A percentile compares a stretch with the other conserved stretches of the same genome.
Evolutionary conservation across 495 filamentous ascomycete genomes (phyloP).

Genomic region (Xylaria sp.): DNA sequence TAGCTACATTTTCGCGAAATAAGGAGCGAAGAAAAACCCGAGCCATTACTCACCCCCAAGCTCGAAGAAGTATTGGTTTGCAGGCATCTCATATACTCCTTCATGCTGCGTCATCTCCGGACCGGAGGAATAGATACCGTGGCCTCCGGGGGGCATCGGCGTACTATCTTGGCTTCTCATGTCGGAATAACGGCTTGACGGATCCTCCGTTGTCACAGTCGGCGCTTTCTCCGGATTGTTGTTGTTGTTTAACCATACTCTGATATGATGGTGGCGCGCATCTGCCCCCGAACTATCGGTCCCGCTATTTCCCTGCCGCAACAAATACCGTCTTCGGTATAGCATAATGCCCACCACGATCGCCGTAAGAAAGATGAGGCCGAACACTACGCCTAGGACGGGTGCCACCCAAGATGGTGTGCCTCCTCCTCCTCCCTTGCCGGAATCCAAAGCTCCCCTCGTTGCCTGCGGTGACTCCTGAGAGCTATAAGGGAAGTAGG

Average conservation of each 20-base stretch:
- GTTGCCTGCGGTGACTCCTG: constrained; percentile 42
- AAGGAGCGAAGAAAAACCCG: background rate
- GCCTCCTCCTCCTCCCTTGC: constrained; percentile 34
- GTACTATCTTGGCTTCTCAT: constrained; percentile 37
- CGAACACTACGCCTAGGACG: constrained; percentile 71
- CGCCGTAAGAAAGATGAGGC: constrained; percentile 64
- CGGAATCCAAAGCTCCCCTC: constrained; percentile 29
- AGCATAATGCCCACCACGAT: constrained; percentile 60
- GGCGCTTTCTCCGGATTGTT: constrained; percentile 51
- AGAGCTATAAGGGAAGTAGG: constrained; percentile 66
- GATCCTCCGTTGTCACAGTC: constrained; percentile 57
- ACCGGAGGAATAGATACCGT: constrained; percentile 20
- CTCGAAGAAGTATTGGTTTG: constrained; percentile 52
- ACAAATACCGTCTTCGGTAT: constrained; percentile 57
- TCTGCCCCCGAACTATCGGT: constrained; percentile 52
- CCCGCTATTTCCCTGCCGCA: constrained; percentile 38
- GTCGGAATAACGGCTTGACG: constrained; percentile 39
- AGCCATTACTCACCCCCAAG: constrained; percentile 48
- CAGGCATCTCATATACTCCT: constrained; percentile 50
- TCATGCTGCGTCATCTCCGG: constrained; percentile 37
- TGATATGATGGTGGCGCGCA: constrained; percentile 47
- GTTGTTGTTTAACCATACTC: constrained; percentile 51
- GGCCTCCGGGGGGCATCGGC: constrained; percentile 26
- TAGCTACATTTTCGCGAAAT: constrained; percentile 16
- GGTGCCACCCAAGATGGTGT: constrained; percentile 67